Evolutionary conservation across 2,329 filamentous ascomycete genomes (phyloP).

Genomic region (Clarireedia paspali): DNA sequence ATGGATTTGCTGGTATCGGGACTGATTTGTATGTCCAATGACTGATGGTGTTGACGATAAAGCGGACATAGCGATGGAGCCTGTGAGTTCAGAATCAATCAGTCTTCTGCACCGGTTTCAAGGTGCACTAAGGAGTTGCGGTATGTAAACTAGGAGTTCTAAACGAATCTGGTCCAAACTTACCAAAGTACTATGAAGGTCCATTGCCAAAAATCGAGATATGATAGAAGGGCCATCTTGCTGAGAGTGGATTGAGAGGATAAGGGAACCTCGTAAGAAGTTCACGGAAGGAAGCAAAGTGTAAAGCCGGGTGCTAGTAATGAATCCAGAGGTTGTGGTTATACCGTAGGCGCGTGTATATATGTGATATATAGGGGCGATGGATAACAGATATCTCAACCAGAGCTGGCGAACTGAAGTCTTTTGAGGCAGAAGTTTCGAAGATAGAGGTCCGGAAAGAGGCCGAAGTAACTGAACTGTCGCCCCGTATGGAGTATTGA

Average conservation of each 20-base stretch:
- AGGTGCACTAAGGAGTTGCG: not conserved
- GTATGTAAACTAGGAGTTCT: not conserved
- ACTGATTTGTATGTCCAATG: slow-evolving; percentile 85
- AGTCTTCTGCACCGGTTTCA: not conserved
- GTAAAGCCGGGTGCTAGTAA: too few species aligned
- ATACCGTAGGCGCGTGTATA: not conserved
- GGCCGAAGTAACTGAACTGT: not conserved
- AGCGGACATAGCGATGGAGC: slow-evolving; percentile 78
- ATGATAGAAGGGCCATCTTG: not conserved
- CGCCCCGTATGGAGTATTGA: not conserved
- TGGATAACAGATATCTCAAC: not conserved
- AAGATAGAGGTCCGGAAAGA: not conserved
- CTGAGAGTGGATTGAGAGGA: not conserved
- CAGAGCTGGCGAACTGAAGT: not conserved
- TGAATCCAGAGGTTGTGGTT: too few species aligned
- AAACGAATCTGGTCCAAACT: slow-evolving; percentile 3
- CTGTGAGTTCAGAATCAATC: slow-evolving; percentile 36
- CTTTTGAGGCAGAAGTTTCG: not conserved
- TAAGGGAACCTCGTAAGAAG: not conserved
- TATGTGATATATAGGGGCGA: not conserved
- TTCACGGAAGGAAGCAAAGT: too few species aligned
- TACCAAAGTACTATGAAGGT: slow-evolving; percentile 22
- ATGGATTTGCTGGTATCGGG: slow-evolving; percentile 73
- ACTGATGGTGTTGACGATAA: slow-evolving; percentile 76
- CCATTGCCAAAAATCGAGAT: slow-evolving; percentile 20